These are phyloP conservation scores for Vitis rotundifolia DNA, from an alignment of 164 flowering plant genomes.

Conservation along the genomic window DNA sequence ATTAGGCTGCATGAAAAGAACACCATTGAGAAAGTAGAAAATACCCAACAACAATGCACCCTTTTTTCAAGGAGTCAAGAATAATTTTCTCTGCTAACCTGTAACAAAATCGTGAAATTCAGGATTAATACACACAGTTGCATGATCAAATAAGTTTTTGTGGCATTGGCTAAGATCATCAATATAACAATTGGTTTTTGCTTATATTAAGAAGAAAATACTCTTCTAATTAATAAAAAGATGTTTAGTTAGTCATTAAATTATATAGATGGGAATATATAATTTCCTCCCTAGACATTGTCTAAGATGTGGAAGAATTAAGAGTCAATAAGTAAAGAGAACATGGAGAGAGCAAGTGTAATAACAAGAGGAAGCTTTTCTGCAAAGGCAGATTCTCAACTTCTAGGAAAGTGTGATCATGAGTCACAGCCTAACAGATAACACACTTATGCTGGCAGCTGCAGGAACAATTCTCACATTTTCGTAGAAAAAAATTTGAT, in stretches of 20 bases:
- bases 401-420: too few species aligned
- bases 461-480: too few species aligned
- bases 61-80: conserved; percentile 63
- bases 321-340: too few species aligned
- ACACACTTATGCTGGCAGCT: too few species aligned
- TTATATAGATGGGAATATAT: too few species aligned
- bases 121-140: not conserved
- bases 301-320: too few species aligned
- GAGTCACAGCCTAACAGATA: too few species aligned
- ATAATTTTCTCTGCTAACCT: conserved; percentile 83
- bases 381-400: too few species aligned
- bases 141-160: not conserved
- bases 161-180: not conserved
- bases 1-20: not conserved
- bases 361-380: too few species aligned
- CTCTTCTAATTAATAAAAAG: not conserved
- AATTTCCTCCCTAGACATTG: too few species aligned
- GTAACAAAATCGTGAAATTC: conserved; percentile 17
- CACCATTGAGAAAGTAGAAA: not conserved
- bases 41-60: conserved; percentile 71
- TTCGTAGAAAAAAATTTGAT: too few species aligned
- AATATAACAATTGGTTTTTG: not conserved
- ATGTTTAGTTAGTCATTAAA: not conserved
- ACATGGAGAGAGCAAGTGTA: too few species aligned
- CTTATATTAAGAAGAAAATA: not conserved